Evolutionary conservation across 116 monocot genomes (phyloP).

Genomic region (Zostera marina): DNA sequence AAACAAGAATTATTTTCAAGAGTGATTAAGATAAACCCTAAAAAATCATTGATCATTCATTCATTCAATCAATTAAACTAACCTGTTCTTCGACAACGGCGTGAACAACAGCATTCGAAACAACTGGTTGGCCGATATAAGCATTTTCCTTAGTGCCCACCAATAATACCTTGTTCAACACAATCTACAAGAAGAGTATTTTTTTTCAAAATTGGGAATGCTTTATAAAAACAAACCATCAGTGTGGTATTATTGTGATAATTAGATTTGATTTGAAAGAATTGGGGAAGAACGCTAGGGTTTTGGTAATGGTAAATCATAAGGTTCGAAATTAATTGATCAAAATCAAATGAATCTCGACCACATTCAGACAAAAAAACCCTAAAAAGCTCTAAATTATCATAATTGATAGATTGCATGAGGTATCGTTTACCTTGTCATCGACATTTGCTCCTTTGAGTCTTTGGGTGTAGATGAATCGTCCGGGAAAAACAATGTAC

Average conservation of each 20-base stretch:
- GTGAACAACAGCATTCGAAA: slow-evolving; percentile 87
- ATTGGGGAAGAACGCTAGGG: no score
- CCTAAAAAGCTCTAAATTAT: not conserved
- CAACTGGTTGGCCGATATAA: slow-evolving; percentile 88
- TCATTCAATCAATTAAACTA: no score
- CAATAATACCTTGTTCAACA: slow-evolving; percentile 82
- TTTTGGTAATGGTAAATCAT: no score
- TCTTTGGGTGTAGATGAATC: slow-evolving; percentile 72
- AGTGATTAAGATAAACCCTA: not conserved
- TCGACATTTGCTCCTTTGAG: slow-evolving; percentile 82
- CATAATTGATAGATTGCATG: not conserved
- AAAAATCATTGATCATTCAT: not conserved
- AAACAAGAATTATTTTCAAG: slow-evolving; percentile 4
- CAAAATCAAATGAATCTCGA: no score
- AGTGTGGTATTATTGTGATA: no score
- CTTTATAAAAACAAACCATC: no score
- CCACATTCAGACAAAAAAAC: no score
- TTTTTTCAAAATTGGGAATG: no score
- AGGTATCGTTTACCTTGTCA: slow-evolving; percentile 65
- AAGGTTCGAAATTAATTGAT: no score
- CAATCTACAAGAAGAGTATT: slow-evolving; percentile 36
- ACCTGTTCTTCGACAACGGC: slow-evolving; percentile 98
- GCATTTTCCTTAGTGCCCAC: slow-evolving; percentile 64
- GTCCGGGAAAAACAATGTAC: slow-evolving; percentile 87
- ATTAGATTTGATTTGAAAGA: no score